Conservation (phyloP, 2,329 filamentous ascomycete species). For the Acephala macrosclerotiorum region DNA sequence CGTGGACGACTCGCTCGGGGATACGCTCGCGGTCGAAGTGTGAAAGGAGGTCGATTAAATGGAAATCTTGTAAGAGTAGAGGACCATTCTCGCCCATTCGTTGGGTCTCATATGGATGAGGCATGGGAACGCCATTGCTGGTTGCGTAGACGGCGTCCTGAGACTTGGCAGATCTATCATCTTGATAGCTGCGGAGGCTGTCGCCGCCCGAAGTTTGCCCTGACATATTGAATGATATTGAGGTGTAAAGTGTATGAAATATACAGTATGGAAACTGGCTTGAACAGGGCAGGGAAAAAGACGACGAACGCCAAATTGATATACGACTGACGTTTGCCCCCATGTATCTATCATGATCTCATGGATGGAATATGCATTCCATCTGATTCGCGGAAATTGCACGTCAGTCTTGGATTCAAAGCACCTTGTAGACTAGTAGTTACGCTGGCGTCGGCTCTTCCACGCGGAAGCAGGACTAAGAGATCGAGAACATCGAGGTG, state of each 20-base stretch:
- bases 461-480: not conserved
- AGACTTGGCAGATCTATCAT: slow-evolving; percentile 49
- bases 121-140: slow-evolving; percentile 50
- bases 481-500: slow-evolving; percentile 5
- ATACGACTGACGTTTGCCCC: not conserved
- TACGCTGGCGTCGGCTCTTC: slow-evolving; percentile 1
- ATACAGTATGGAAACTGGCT: not conserved
- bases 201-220: slow-evolving; percentile 46
- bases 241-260: not conserved
- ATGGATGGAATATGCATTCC: slow-evolving; percentile 10
- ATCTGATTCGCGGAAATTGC: not conserved
- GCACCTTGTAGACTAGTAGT: not conserved
- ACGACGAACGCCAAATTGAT: not conserved
- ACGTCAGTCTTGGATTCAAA: not conserved
- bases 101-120: slow-evolving; percentile 65
- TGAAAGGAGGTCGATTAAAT: slow-evolving; percentile 66
- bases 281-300: not conserved
- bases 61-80: slow-evolving; percentile 64
- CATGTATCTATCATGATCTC: slow-evolving; percentile 14
- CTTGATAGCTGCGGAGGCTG: slow-evolving; percentile 49
- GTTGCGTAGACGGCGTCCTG: slow-evolving; percentile 59
- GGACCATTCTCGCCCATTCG: slow-evolving; percentile 54
- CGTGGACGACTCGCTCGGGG: slow-evolving; percentile 62
- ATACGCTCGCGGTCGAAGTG: slow-evolving; percentile 70
- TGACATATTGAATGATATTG: slow-evolving; percentile 26